Evolutionary conservation across 495 filamentous ascomycete genomes (phyloP).

Genomic region (Neurospora terricola): DNA sequence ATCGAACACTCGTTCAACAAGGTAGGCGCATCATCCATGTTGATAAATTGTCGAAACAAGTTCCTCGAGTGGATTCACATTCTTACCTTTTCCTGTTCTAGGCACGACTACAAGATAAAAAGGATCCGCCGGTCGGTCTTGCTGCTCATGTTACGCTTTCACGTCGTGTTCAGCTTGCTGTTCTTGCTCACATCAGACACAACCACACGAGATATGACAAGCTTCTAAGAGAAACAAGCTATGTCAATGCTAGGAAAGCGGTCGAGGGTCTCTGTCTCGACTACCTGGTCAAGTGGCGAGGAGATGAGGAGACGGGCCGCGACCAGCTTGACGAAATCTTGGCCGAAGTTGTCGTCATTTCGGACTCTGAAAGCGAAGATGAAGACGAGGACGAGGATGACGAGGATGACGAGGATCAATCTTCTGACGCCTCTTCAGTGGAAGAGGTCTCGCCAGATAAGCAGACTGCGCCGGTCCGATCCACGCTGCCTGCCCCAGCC

Average conservation of each 20-base stretch:
- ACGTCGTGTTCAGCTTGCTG: conserved; percentile 71
- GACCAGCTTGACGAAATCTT: conserved; percentile 71
- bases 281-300: conserved; percentile 76
- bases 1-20: conserved; percentile 76
- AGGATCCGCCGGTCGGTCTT: conserved; percentile 50
- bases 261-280: conserved; percentile 64
- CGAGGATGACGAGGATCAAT: conserved; percentile 10
- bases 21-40: conserved; percentile 33
- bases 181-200: conserved; percentile 80
- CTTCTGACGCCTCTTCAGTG: conserved; percentile 9
- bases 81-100: conserved; percentile 1
- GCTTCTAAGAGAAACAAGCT: conserved; percentile 53
- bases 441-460: conserved; percentile 1
- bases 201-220: conserved; percentile 78
- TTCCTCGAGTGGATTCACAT: neutral
- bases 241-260: conserved; percentile 56
- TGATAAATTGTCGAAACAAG: conserved; percentile 1
- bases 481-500: neutral
- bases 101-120: conserved; percentile 24
- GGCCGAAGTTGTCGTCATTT: conserved; percentile 71
- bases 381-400: conserved; percentile 33
- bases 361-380: conserved; percentile 64
- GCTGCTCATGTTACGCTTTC: conserved; percentile 54
- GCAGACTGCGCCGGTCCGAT: neutral
- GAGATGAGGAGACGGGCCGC: conserved; percentile 68